These are phyloP conservation scores for Alternaria brassicae DNA, from an alignment of 2,329 filamentous ascomycete species.

Conservation along the genomic window DNA sequence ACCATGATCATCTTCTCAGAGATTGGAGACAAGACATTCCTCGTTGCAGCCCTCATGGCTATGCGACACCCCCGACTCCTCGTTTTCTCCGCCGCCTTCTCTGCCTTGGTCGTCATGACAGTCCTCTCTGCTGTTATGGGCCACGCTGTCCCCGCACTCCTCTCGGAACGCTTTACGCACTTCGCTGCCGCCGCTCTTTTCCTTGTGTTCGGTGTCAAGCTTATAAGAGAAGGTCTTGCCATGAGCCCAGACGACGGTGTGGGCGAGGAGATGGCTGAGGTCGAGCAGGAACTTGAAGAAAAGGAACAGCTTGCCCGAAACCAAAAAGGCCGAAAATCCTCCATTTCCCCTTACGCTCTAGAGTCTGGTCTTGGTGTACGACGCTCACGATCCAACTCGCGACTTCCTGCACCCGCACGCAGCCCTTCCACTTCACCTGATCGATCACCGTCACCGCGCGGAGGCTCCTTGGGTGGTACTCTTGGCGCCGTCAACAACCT, in stretches of 20 bases:
- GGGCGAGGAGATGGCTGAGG: conserved; percentile 96
- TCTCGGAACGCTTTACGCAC: conserved; percentile 90
- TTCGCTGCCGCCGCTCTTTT: conserved; percentile 86
- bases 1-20: conserved; percentile 98
- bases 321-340: conserved; percentile 67
- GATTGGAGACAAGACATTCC: conserved; percentile 97
- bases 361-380: conserved; percentile 77
- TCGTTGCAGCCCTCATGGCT: conserved; percentile 96
- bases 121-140: conserved; percentile 90
- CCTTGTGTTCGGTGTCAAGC: conserved; percentile 83
- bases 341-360: conserved; percentile 75
- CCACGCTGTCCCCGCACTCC: conserved; percentile 86
- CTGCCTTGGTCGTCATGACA: conserved; percentile 91
- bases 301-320: conserved; percentile 81
- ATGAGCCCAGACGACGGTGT: conserved; percentile 93
- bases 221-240: conserved; percentile 83
- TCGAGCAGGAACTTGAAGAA: conserved; percentile 91
- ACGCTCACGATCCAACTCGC: conserved; percentile 75
- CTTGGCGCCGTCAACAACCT: conserved; percentile 82
- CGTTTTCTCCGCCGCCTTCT: conserved; percentile 94
- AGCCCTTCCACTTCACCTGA: conserved; percentile 70
- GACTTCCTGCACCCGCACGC: conserved; percentile 79
- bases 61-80: conserved; percentile 96
- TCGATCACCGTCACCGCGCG: conserved; percentile 53
- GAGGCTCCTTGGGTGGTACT: conserved; percentile 62